These are phyloP conservation scores for Mycena vitilis DNA, from an alignment of 768 basidiomycete genomes.

Conservation along the genomic window DNA sequence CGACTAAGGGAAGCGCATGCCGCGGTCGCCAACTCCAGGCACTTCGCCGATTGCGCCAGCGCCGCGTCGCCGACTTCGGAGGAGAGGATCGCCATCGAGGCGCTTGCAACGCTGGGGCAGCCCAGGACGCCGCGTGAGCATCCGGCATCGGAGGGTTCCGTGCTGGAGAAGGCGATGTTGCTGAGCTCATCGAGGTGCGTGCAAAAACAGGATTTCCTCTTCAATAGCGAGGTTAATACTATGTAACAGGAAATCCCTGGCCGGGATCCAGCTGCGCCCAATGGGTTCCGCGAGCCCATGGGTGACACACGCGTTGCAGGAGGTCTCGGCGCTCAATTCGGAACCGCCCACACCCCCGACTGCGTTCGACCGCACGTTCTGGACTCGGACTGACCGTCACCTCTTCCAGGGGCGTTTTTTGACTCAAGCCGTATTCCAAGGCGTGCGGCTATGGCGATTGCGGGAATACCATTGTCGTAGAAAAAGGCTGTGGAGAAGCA, in stretches of 20 bases:
- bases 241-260: neutral
- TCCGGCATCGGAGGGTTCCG: neutral
- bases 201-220: neutral
- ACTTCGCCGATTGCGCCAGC: no score
- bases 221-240: neutral
- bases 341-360: neutral
- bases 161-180: neutral
- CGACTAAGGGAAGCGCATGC: no score
- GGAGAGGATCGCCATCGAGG: no score
- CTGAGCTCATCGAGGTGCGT: constrained; percentile 1
- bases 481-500: no score
- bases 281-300: neutral
- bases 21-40: no score
- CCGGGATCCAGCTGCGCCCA: neutral
- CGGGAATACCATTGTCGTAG: no score
- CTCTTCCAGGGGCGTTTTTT: neutral
- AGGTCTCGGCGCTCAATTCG: no score
- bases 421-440: no score
- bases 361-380: neutral
- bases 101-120: no score
- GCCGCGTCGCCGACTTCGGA: no score
- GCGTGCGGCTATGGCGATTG: no score
- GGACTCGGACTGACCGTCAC: neutral
- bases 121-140: no score
- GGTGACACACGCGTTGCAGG: neutral